A percentile compares a stretch with the other conserved stretches of the same genome.
These are phyloP conservation scores for Clarireedia paspali DNA, from an alignment of 2,329 filamentous ascomycete genomes.

Conservation along the genomic window DNA sequence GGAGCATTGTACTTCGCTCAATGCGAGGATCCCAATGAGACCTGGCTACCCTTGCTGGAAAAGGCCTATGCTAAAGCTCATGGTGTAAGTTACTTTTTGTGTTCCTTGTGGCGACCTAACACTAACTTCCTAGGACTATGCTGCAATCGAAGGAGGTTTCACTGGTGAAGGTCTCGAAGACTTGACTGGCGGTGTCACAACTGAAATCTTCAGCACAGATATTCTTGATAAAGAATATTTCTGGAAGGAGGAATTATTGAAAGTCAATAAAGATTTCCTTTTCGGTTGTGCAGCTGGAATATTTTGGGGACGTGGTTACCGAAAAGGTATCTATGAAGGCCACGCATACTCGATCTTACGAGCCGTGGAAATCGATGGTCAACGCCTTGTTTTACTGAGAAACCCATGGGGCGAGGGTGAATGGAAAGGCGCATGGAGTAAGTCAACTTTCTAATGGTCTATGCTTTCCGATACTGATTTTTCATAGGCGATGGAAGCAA, in stretches of 20 bases:
- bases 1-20: constrained; percentile 71
- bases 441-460: not conserved
- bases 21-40: constrained; percentile 68
- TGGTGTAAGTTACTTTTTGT: constrained; percentile 52
- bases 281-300: constrained; percentile 48
- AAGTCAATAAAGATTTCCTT: constrained; percentile 72
- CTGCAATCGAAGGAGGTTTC: not conserved
- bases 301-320: constrained; percentile 29
- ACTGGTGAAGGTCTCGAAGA: constrained; percentile 44
- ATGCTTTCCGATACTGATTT: not conserved
- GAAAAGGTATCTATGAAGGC: constrained; percentile 47
- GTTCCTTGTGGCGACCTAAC: not conserved
- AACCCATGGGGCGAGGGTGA: constrained; percentile 54
- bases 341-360: constrained; percentile 52
- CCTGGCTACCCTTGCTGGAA: constrained; percentile 71
- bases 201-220: constrained; percentile 58
- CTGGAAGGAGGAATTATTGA: constrained; percentile 72
- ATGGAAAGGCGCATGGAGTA: constrained; percentile 49
- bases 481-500: constrained; percentile 27
- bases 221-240: constrained; percentile 73
- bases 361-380: constrained; percentile 40
- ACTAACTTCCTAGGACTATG: not conserved
- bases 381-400: constrained; percentile 41
- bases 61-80: constrained; percentile 81
- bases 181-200: constrained; percentile 60